phyloP scores from a whole-genome alignment of 495 filamentous ascomycete species.

The Cudoniella acicularis region DNA sequence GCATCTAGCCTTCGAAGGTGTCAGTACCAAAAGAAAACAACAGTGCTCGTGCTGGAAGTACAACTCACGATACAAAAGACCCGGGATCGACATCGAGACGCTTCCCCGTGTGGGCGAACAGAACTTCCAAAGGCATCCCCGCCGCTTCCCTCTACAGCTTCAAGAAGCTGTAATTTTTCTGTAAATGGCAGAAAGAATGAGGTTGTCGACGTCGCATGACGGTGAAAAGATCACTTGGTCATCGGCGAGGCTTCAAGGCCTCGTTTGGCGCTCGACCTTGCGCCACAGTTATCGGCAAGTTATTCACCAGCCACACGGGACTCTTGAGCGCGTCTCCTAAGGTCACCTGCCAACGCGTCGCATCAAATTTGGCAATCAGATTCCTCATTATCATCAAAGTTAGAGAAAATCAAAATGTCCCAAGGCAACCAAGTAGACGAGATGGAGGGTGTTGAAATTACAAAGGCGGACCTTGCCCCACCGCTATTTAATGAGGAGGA shows the following conservation, averaged over 20 bases:
- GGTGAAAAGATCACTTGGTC: conserved; percentile 8
- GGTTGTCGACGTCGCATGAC: conserved; percentile 6
- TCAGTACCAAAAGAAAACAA: conserved; percentile 5
- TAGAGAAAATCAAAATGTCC: too few relatives aligned
- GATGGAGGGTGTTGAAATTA: conserved; percentile 22
- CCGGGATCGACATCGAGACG: conserved; percentile 68
- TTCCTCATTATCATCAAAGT: too few relatives aligned
- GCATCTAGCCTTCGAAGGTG: conserved; percentile 36
- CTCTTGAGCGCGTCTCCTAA: too few relatives aligned
- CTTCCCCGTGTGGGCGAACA: conserved; percentile 85
- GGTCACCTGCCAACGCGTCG: background rate
- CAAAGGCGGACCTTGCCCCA: conserved; percentile 10
- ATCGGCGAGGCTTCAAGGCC: conserved; percentile 5
- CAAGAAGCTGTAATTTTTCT: conserved; percentile 16
- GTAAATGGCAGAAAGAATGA: background rate
- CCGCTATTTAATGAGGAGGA: conserved; percentile 60
- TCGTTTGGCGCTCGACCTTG: background rate
- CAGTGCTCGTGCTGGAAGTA: background rate
- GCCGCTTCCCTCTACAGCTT: conserved; percentile 24
- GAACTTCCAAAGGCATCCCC: conserved; percentile 73
- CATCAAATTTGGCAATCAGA: too few relatives aligned
- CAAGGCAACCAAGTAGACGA: conserved; percentile 2
- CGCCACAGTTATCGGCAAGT: background rate
- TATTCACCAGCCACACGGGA: conserved; percentile 1
- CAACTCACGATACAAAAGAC: conserved; percentile 63